phyloP scores from a whole-genome alignment of 352 stramenopile genomes.

The Pythium dissimile region DNA sequence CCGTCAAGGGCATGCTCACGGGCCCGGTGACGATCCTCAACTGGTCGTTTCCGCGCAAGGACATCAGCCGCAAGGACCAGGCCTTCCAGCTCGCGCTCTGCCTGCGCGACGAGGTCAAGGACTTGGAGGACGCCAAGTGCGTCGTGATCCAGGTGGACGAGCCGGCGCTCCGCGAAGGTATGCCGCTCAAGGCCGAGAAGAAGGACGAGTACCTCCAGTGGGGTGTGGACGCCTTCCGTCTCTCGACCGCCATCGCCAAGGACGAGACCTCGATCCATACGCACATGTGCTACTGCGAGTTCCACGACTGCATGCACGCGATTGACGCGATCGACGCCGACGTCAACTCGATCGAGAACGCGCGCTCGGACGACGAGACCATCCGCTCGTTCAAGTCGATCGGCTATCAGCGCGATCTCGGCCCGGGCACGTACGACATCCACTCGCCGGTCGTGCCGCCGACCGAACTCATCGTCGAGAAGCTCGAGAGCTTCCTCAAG shows the following conservation, averaged over 20 bases:
- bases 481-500: conserved; percentile 85
- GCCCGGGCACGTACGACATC: conserved; percentile 93
- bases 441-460: conserved; percentile 92
- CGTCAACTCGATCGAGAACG: conserved; percentile 95
- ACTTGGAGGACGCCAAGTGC: conserved; percentile 89
- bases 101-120: conserved; percentile 88
- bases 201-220: conserved; percentile 83
- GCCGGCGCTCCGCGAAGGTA: conserved; percentile 89
- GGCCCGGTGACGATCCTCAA: conserved; percentile 94
- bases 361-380: conserved; percentile 88
- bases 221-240: conserved; percentile 84
- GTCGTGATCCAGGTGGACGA: conserved; percentile 91
- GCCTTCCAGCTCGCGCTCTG: conserved; percentile 90
- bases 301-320: conserved; percentile 91
- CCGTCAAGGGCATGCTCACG: conserved; percentile 94
- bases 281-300: conserved; percentile 97
- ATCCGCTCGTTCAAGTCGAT: conserved; percentile 88
- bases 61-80: conserved; percentile 87
- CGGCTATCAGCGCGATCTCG: conserved; percentile 89
- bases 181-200: conserved; percentile 85
- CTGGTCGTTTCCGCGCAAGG: conserved; percentile 92
- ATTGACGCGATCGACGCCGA: conserved; percentile 92
- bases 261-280: conserved; percentile 92
- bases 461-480: conserved; percentile 83
- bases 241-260: conserved; percentile 82